Percentiles rank a stretch among this genome's conserved stretches.
Conservation (phyloP, 139 green algal species). For the Monoraphidium neglectum region DNA sequence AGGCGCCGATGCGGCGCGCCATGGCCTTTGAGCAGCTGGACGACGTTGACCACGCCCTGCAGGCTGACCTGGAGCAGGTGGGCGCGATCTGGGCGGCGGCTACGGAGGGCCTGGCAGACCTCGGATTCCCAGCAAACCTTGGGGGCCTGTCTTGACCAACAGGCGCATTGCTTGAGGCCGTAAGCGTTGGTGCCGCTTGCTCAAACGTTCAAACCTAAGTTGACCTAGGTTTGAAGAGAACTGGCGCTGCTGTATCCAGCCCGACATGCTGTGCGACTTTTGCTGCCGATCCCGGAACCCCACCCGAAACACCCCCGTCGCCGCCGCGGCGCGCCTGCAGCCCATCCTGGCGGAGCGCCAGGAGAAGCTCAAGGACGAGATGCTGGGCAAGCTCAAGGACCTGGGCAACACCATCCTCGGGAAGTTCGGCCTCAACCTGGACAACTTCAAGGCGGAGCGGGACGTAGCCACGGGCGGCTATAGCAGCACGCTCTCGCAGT, state of each 20-base stretch:
- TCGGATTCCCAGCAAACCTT: too few relatives aligned
- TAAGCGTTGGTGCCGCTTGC: not conserved
- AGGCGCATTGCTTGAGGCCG: too few relatives aligned
- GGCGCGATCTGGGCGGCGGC: not conserved
- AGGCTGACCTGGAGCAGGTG: constrained; percentile 65
- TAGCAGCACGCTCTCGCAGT: too few relatives aligned
- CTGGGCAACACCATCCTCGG: constrained; percentile 95
- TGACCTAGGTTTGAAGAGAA: not conserved
- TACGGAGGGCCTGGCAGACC: too few relatives aligned
- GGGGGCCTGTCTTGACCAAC: too few relatives aligned
- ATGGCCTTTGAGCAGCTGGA: constrained; percentile 81
- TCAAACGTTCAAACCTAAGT: not conserved
- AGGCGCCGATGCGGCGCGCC: constrained; percentile 77
- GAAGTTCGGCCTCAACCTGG: too few relatives aligned
- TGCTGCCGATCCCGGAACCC: constrained; percentile 36
- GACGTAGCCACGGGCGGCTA: too few relatives aligned
- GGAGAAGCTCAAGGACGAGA: constrained; percentile 90
- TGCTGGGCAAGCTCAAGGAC: constrained; percentile 93
- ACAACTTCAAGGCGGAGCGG: too few relatives aligned
- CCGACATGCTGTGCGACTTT: not conserved
- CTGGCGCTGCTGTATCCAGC: not conserved
- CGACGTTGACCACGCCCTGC: constrained; percentile 83
- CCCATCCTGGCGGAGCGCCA: constrained; percentile 77
- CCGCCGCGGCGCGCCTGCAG: constrained; percentile 56
- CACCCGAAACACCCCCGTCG: constrained; percentile 46